A percentile compares a stretch with the other conserved stretches of the same genome.
These are phyloP conservation scores for Aspergillus flavus DNA, from an alignment of 2,329 filamentous ascomycete genomes.

Conservation along the genomic window DNA sequence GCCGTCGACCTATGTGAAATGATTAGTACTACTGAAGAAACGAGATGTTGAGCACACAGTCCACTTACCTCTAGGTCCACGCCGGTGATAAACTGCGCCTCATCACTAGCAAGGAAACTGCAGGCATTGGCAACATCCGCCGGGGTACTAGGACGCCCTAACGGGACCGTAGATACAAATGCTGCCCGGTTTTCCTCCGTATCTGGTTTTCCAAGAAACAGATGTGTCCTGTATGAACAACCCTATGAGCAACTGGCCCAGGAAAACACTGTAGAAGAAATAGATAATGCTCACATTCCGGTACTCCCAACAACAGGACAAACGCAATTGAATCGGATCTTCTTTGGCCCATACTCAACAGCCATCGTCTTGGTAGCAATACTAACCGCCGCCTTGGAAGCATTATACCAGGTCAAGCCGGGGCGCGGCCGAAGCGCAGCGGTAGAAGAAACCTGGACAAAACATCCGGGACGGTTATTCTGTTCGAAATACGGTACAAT, in stretches of 20 bases:
- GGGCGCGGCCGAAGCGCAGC: conserved; percentile 42
- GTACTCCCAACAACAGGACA: conserved; percentile 29
- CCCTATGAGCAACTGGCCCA: neutral
- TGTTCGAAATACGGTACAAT: conserved; percentile 40
- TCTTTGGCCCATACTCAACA: conserved; percentile 27
- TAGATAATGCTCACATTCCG: conserved; percentile 19
- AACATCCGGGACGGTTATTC: conserved; percentile 36
- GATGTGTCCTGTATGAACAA: conserved; percentile 56
- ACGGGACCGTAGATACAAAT: conserved; percentile 40
- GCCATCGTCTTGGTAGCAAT: conserved; percentile 33
- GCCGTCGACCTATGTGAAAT: conserved; percentile 19
- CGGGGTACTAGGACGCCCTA: conserved; percentile 38
- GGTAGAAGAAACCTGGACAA: conserved; percentile 46
- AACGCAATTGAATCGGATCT: conserved; percentile 30
- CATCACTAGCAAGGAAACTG: conserved; percentile 68
- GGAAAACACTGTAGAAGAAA: neutral
- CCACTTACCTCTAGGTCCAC: conserved; percentile 61
- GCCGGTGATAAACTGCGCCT: conserved; percentile 69
- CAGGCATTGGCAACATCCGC: conserved; percentile 69
- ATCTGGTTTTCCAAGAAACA: conserved; percentile 51
- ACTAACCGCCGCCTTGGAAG: conserved; percentile 43
- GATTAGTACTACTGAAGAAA: neutral
- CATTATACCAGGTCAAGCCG: conserved; percentile 47
- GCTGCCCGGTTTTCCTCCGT: conserved; percentile 41
- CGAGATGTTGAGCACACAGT: neutral